Conservation (phyloP, 169 alveolate species). For the Plasmodium gallinaceum region DNA sequence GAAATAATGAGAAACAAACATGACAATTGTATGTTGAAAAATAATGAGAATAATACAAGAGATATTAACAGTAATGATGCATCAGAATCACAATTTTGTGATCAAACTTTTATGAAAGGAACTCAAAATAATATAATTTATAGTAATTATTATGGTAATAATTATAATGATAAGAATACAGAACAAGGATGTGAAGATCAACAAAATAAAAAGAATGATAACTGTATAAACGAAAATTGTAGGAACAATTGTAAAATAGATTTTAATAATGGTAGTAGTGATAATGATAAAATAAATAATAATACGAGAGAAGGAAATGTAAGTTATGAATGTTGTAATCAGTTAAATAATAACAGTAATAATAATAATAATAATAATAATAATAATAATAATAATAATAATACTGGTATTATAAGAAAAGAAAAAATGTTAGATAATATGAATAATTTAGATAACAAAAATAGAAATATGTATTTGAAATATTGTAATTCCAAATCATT, state of each 20-base stretch:
- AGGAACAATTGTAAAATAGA: not conserved
- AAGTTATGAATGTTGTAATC: not conserved
- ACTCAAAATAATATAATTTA: not conserved
- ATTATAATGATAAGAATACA: not conserved
- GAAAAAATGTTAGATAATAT: not conserved
- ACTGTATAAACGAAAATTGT: not conserved
- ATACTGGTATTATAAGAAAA: not conserved
- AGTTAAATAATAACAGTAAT: not conserved
- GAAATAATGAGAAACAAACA: not conserved
- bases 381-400: not conserved
- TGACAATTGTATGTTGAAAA: not conserved
- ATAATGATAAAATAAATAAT: not conserved
- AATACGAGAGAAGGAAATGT: not conserved
- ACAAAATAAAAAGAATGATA: not conserved
- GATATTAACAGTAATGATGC: not conserved
- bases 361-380: not conserved
- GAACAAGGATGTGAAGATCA: not conserved
- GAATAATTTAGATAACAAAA: conserved; percentile 1
- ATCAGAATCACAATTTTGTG: not conserved
- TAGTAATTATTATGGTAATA: not conserved
- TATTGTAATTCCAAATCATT: not conserved
- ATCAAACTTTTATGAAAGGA: not conserved
- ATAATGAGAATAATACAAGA: not conserved
- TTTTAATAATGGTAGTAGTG: not conserved
- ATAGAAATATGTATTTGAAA: conserved; percentile 4